These are phyloP conservation scores for Uronychia setigera DNA, from an alignment of 73 alveolate genomes.

Conservation along the genomic window DNA sequence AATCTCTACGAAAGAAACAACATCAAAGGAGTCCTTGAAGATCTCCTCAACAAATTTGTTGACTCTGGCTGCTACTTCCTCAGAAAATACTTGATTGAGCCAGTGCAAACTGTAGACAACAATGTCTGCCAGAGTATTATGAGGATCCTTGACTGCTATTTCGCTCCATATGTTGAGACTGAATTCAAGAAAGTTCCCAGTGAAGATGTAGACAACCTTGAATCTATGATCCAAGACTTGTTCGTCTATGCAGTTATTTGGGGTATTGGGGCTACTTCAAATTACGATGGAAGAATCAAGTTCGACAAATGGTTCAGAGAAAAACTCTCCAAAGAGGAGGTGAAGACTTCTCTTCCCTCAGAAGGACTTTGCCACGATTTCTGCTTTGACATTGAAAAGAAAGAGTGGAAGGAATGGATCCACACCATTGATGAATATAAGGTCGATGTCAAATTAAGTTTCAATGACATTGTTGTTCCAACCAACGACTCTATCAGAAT, in stretches of 20 bases:
- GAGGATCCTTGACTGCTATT: slow-evolving; percentile 93
- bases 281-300: slow-evolving; percentile 93
- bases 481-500: slow-evolving; percentile 99
- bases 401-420: slow-evolving; percentile 91
- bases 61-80: slow-evolving; percentile 78
- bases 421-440: slow-evolving; percentile 83
- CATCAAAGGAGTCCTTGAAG: slow-evolving; percentile 67
- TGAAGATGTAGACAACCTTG: slow-evolving; percentile 93
- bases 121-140: slow-evolving; percentile 44
- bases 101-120: slow-evolving; percentile 82
- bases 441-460: slow-evolving; percentile 88
- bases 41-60: slow-evolving; percentile 80
- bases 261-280: slow-evolving; percentile 95
- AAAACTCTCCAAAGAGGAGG: slow-evolving; percentile 62
- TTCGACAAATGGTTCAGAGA: slow-evolving; percentile 86
- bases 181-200: slow-evolving; percentile 90
- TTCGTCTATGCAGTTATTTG: slow-evolving; percentile 90
- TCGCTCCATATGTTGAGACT: slow-evolving; percentile 80
- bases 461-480: slow-evolving; percentile 99
- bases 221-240: slow-evolving; percentile 79
- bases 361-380: slow-evolving; percentile 89
- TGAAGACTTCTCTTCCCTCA: slow-evolving; percentile 14
- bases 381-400: slow-evolving; percentile 74
- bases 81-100: slow-evolving; percentile 77
- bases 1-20: slow-evolving; percentile 76